Evolutionary conservation across 2,329 filamentous ascomycete species (phyloP), one percentile per base, ranked within the genome.

Genomic region (Mariannaea sp.): DNA sequence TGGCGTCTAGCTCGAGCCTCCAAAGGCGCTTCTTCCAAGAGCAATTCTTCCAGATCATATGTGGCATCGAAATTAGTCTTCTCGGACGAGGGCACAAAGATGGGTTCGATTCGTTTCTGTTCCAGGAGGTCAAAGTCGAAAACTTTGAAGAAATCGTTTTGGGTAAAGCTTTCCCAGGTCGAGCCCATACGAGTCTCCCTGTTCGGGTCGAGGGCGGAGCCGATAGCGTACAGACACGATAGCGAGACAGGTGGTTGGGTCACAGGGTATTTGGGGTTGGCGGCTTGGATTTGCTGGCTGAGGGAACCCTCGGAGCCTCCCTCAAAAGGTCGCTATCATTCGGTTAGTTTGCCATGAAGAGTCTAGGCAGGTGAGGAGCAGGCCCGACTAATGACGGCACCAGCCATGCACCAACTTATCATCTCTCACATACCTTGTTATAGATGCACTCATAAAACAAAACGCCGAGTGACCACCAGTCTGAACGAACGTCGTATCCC

Each of bases 401-500:
- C 42, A 12, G 22, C 36, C 26, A 44, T 65, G 77, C 65, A 77
- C 71, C 17, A 56, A 54, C 22, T 17, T 27, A 19, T 24, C 46
- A 69, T 27, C 20, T 27, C 22, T 24, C 46, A 69, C 80, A 46
- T 74, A 92, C 91, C 87, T 95, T 97, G 77, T 95, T 96, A 77
- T 97, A 99, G 61, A 99, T 97, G 80, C 94, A 97, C 73, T 99
- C 94, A 73, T 97, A 99, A 72, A 97, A 97, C n/a, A 96, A 82
- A 39, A 99, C 94, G 42, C 94, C 94, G 17, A 99, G 75, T 5
- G 94, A 97, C 94, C 94, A 99, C 94, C 94, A 99, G 71, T 99
- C 94, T 35, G 94, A 92, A 64, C 94, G 90, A 40, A 86, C 85
- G 55, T 89, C 87, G 69, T 99, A 99, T 32, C 94, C 94, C 57